These are phyloP conservation scores for Coemansia sp. DNA, from an alignment of 192 early-diverging fungal genomes.

Conservation along the genomic window DNA sequence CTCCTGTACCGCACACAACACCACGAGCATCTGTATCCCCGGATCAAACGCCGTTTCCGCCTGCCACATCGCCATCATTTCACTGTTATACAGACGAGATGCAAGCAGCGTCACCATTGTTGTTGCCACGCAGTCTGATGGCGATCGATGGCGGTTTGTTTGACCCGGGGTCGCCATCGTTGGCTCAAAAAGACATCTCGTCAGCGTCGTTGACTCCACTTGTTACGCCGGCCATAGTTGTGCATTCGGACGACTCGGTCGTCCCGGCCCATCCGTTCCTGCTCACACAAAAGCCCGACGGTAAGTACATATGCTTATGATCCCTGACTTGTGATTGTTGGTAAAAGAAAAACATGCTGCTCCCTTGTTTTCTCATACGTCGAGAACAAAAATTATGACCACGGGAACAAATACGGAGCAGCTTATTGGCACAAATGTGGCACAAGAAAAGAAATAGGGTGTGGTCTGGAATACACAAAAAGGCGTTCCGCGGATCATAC, in stretches of 20 bases:
- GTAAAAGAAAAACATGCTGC: too few relatives aligned
- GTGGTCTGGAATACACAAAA: too few relatives aligned
- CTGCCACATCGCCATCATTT: constrained; percentile 32
- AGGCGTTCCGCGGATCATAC: too few relatives aligned
- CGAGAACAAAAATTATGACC: too few relatives aligned
- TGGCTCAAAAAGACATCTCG: constrained; percentile 28
- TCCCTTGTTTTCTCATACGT: too few relatives aligned
- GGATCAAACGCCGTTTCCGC: constrained; percentile 34
- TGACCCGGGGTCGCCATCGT: constrained; percentile 16
- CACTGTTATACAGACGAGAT: constrained; percentile 14
- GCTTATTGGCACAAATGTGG: too few relatives aligned
- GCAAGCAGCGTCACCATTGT: constrained; percentile 32
- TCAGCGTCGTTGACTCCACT: constrained; percentile 22
- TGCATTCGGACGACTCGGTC: constrained; percentile 29
- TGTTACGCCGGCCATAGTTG: constrained; percentile 6
- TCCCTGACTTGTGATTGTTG: too few relatives aligned
- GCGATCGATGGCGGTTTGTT: constrained; percentile 38
- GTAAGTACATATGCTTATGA: background rate
- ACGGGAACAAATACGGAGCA: too few relatives aligned
- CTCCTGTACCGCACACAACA: constrained; percentile 28
- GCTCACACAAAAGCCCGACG: background rate
- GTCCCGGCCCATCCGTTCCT: constrained; percentile 15
- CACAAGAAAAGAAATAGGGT: too few relatives aligned
- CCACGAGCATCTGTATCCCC: constrained; percentile 42
- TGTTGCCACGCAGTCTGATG: constrained; percentile 38